phyloP scores from a whole-genome alignment of 495 filamentous ascomycete genomes.

The Aspergillus wentii region DNA sequence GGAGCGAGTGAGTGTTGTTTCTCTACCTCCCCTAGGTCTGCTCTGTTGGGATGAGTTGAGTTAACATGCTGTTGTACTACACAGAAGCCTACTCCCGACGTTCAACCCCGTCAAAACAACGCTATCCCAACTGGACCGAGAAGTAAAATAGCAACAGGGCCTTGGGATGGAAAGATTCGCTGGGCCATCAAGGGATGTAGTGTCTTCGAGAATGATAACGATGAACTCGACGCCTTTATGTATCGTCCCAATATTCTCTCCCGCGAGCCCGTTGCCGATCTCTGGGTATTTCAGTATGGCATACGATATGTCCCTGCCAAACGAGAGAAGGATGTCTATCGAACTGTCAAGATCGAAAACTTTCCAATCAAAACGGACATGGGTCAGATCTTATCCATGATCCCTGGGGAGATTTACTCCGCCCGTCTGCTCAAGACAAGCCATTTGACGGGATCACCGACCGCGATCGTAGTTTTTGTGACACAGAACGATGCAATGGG shows the following conservation, averaged over 20 bases:
- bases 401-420: conserved; percentile 24
- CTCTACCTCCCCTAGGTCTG: neutral
- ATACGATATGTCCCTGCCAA: conserved; percentile 25
- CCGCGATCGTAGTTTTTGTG: conserved; percentile 27
- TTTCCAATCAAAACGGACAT: conserved; percentile 17
- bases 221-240: conserved; percentile 11
- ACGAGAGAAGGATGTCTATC: conserved; percentile 15
- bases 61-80: neutral
- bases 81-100: neutral
- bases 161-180: conserved; percentile 20
- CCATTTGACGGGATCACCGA: conserved; percentile 21
- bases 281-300: conserved; percentile 27
- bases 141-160: conserved; percentile 4
- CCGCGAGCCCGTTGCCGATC: conserved; percentile 5
- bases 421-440: conserved; percentile 22
- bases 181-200: conserved; percentile 22
- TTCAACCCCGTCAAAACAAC: neutral
- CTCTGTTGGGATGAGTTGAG: too few relatives aligned
- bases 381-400: conserved; percentile 16
- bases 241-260: conserved; percentile 5
- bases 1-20: conserved; percentile 1
- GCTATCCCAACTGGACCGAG: neutral
- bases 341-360: conserved; percentile 27
- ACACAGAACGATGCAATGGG: conserved; percentile 15
- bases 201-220: conserved; percentile 17